A percentile compares a stretch with the other conserved stretches of the same genome.
These are phyloP conservation scores for Ophiostoma tasmaniense DNA, from an alignment of 2,329 filamentous ascomycete genomes.

Conservation along the genomic window DNA sequence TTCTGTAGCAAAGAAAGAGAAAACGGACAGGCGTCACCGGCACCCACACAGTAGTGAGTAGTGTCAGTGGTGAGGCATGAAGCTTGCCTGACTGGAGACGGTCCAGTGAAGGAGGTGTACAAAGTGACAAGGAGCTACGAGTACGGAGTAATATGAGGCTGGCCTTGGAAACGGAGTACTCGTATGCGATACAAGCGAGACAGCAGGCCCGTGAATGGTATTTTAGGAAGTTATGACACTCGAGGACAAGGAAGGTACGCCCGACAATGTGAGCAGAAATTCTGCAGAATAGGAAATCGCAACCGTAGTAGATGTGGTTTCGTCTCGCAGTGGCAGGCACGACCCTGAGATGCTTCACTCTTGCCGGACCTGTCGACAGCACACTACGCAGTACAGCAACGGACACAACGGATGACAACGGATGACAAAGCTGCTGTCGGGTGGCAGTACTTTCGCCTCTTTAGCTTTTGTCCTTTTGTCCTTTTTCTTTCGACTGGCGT, in stretches of 20 bases:
- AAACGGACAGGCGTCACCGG: neutral
- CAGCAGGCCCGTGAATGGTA: neutral
- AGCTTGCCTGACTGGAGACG: slow-evolving; percentile 6
- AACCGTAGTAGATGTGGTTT: neutral
- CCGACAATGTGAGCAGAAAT: neutral
- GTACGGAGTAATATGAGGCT: neutral
- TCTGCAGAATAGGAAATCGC: neutral
- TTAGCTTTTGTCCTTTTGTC: neutral
- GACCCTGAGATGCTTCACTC: slow-evolving; percentile 7
- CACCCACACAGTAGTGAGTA: neutral
- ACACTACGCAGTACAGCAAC: too few relatives aligned
- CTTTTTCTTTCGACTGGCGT: too few relatives aligned
- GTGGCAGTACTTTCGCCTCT: neutral
- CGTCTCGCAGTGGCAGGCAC: slow-evolving; percentile 13
- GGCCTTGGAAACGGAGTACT: neutral
- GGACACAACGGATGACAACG: neutral
- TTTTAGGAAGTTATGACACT: neutral
- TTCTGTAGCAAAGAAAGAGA: neutral
- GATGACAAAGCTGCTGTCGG: neutral
- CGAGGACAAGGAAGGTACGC: slow-evolving; percentile 5
- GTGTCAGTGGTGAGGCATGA: slow-evolving; percentile 2
- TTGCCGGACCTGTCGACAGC: neutral
- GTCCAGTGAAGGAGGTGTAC: slow-evolving; percentile 6
- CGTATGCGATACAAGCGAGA: neutral
- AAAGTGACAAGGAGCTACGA: slow-evolving; percentile 6